Base-by-base conservation (phyloP, 2,329 filamentous ascomycete species). In the Curvularia lunata region DNA sequence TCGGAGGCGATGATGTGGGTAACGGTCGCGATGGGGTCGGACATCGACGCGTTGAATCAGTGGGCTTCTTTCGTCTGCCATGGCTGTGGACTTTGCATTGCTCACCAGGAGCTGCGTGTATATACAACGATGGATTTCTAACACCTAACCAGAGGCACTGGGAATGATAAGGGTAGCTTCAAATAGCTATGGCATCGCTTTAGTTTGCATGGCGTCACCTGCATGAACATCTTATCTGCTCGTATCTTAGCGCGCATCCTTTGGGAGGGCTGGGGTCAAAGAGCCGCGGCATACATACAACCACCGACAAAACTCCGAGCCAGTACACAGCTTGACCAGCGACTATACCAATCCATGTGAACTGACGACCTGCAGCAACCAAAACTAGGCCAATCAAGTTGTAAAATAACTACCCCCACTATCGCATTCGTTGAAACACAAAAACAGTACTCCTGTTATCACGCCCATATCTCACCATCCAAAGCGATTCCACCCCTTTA, bases 41-140 rank as follows among this genome's bases (percentile, higher is more conserved):
- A 57, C 81, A 81, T 65, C 82, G 58, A 91, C 85, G 50, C 84
- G 87, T 67, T 86, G 82, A 61, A 91, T 83, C 66, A 92, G 82
- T 56, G 89, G 89, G 49, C 88, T 90, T 55, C 80, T 81, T 79
- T 91, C 88, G 73, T 80, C 74, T 32, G 78, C 69, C 79, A 81
- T 82, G 62, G 56, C 72, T 55, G 49, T 47, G 19, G 38, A 52
- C 59, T 74, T 73, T 48, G 73, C 72, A 69, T 70, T 59, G 59
- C 66, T 58, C 46, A 58, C 52, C 30, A 40, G 46, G 56, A 61
- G 57, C 56, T 55, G 37, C 61, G 67, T 72, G 18, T 41, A 47
- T 38, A 21, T 32, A 51, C 12, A 52, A 45, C 12, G 30, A 25
- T 12, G 38, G 30, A 12, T 46, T 40, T 50, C 45, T 16, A 10